Percentiles rank a stretch among this genome's conserved stretches.
Evolutionary conservation across 2,329 filamentous ascomycete genomes (phyloP).

Genomic region (Hyphodiscus sp.): DNA sequence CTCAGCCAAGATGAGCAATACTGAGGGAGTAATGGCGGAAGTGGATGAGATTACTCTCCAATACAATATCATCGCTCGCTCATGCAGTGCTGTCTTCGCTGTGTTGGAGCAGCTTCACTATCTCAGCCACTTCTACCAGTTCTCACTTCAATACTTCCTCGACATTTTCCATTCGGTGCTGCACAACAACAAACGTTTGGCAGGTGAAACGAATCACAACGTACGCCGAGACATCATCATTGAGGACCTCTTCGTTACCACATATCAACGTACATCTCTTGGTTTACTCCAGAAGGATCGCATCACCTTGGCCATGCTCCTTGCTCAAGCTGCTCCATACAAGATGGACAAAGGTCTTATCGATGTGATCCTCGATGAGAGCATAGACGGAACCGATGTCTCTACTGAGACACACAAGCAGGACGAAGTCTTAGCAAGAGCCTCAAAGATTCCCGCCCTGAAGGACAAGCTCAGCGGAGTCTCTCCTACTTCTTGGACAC

Average conservation of each 20-base stretch:
- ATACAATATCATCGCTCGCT: constrained; percentile 87
- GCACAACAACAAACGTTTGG: constrained; percentile 68
- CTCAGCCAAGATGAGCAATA: constrained; percentile 91
- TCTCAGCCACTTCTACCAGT: constrained; percentile 99
- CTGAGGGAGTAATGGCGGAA: constrained; percentile 95
- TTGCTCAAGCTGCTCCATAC: constrained; percentile 93
- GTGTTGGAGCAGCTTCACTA: constrained; percentile 96
- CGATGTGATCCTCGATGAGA: constrained; percentile 76
- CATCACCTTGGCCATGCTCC: constrained; percentile 87
- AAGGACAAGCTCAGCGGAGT: constrained; percentile 64
- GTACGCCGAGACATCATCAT: constrained; percentile 83
- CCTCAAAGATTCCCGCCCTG: constrained; percentile 64
- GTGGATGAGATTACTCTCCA: constrained; percentile 93
- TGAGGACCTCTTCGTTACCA: constrained; percentile 81
- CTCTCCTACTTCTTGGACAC: constrained; percentile 62
- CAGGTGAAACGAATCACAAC: constrained; percentile 66
- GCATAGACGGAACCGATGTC: constrained; percentile 69
- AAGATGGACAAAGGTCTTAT: constrained; percentile 88
- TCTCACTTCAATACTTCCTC: constrained; percentile 96
- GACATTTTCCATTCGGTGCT: constrained; percentile 95
- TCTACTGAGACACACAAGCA: constrained; percentile 60
- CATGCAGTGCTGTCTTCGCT: constrained; percentile 95
- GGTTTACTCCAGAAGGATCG: constrained; percentile 90
- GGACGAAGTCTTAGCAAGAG: constrained; percentile 62
- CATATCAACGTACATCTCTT: constrained; percentile 89